Conservation (phyloP, 768 basidiomycete species). For the Nidula microcarpa region DNA sequence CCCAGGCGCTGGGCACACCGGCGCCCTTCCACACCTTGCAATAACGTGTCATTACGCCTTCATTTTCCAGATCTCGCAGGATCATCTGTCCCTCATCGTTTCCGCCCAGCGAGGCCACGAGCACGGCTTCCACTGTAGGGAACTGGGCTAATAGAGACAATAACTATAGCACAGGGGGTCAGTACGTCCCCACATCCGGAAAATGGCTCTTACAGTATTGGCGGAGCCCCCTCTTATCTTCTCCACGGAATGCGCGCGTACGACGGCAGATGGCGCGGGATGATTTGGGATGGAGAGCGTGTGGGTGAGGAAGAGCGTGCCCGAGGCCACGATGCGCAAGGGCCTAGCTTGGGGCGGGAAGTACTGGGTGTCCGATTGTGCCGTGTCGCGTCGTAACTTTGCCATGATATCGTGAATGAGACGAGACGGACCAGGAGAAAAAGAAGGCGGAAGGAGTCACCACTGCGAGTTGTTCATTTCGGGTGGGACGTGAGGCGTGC, state of each 20-base stretch:
- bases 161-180: conserved; percentile 26
- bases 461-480: background rate
- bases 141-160: conserved; percentile 75
- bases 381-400: conserved; percentile 41
- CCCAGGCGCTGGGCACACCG: conserved; percentile 80
- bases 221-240: conserved; percentile 72
- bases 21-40: conserved; percentile 72
- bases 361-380: conserved; percentile 24
- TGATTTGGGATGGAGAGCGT: conserved; percentile 60
- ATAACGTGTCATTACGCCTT: conserved; percentile 67
- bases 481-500: background rate
- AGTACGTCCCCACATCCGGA: too few relatives aligned
- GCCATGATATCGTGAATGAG: conserved; percentile 29
- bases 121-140: conserved; percentile 55
- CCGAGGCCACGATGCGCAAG: conserved; percentile 76
- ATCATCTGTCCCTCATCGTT: conserved; percentile 67
- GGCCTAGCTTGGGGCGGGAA: conserved; percentile 27
- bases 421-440: background rate
- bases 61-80: conserved; percentile 58
- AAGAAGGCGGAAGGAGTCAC: too few relatives aligned
- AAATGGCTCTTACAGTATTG: conserved; percentile 35
- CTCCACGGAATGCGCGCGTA: conserved; percentile 71
- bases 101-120: conserved; percentile 73
- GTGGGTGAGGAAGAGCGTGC: conserved; percentile 78
- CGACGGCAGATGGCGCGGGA: conserved; percentile 51